These are phyloP conservation scores for Thalassiosira livingstoniorum DNA, from an alignment of 352 stramenopile species.

Conservation along the genomic window DNA sequence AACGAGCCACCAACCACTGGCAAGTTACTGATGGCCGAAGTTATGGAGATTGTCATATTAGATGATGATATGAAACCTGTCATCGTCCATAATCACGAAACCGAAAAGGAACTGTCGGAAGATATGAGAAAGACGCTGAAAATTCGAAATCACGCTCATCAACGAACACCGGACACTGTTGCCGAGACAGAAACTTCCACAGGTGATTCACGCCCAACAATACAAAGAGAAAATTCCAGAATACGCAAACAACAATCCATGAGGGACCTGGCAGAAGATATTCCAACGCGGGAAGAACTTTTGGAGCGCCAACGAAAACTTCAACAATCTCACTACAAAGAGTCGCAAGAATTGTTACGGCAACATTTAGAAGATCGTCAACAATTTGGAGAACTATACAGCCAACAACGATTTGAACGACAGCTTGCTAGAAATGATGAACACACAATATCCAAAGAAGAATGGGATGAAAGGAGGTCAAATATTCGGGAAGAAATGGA, in stretches of 20 bases:
- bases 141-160: no score
- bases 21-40: not conserved
- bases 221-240: no score
- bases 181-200: no score
- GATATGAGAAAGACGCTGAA: no score
- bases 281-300: no score
- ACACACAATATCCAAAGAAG: not conserved
- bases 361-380: conserved; percentile 36
- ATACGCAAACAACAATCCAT: no score
- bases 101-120: no score
- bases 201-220: no score
- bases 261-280: no score
- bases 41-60: conserved; percentile 9
- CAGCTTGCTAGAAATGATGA: conserved; percentile 8
- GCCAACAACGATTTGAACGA: no score
- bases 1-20: not conserved
- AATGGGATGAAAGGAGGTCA: not conserved
- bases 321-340: conserved; percentile 8
- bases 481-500: conserved; percentile 30
- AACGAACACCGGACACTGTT: no score
- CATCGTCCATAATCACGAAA: not conserved
- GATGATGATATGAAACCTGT: not conserved
- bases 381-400: conserved; percentile 1
- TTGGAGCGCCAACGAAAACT: conserved; percentile 19
- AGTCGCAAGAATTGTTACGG: conserved; percentile 39